A percentile compares a stretch with the other conserved stretches of the same genome.
Conservation (phyloP, 2,329 filamentous ascomycete species). For the Neocucurbitaria cava region DNA sequence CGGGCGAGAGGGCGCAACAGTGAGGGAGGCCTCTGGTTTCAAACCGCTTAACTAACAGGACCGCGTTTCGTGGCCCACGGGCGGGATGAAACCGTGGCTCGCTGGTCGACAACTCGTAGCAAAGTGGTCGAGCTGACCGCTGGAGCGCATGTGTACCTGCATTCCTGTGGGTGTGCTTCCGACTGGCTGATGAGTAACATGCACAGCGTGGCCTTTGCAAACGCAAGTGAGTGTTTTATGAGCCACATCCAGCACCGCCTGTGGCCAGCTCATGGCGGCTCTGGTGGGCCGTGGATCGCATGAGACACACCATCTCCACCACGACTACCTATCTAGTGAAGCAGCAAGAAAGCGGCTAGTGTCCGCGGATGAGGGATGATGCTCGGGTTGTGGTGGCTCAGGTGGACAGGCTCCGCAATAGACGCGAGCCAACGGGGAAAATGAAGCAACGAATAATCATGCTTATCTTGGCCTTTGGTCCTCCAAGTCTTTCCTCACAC, state of each 20-base stretch:
- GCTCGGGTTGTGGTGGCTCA: slow-evolving; percentile 24
- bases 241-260: slow-evolving; percentile 24
- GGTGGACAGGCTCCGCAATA: slow-evolving; percentile 11
- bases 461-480: slow-evolving; percentile 14
- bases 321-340: slow-evolving; percentile 20
- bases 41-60: no score
- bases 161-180: slow-evolving; percentile 17
- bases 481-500: slow-evolving; percentile 21
- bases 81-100: slow-evolving; percentile 35
- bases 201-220: slow-evolving; percentile 24
- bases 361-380: slow-evolving; percentile 24
- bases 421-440: slow-evolving; percentile 27
- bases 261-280: slow-evolving; percentile 34
- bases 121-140: slow-evolving; percentile 12
- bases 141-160: slow-evolving; percentile 35
- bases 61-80: slow-evolving; percentile 10
- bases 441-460: slow-evolving; percentile 31
- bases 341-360: slow-evolving; percentile 33
- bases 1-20: slow-evolving; percentile 10
- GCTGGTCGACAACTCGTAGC: slow-evolving; percentile 20
- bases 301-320: slow-evolving; percentile 29
- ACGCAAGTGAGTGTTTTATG: slow-evolving; percentile 31
- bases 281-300: slow-evolving; percentile 19
- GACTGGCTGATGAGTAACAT: slow-evolving; percentile 14
- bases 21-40: slow-evolving; percentile 20